Evolutionary conservation across 495 filamentous ascomycete species (phyloP).

Genomic region (Tuber melanosporum): DNA sequence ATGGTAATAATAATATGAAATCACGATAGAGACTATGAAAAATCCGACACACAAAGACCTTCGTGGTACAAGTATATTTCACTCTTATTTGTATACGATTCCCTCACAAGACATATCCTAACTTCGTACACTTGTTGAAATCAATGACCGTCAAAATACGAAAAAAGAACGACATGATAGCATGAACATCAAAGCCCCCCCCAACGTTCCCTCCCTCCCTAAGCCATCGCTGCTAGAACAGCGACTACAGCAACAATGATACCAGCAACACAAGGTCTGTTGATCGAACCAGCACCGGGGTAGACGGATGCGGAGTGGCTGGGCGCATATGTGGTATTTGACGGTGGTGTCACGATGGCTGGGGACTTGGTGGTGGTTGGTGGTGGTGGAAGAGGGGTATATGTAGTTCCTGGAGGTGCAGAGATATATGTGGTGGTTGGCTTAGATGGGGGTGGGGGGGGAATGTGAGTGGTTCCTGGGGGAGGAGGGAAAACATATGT

Average conservation of each 20-base stretch:
- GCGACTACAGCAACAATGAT: not conserved
- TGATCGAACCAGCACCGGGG: not conserved
- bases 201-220: not conserved
- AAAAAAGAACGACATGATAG: not conserved
- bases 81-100: not conserved
- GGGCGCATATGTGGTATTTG: not conserved
- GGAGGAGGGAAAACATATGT: slow-evolving; percentile 5
- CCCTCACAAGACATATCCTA: not conserved
- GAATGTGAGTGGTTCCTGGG: slow-evolving; percentile 6
- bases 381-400: slow-evolving; percentile 7
- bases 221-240: not conserved
- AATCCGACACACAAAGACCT: not conserved
- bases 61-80: not conserved
- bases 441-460: not conserved
- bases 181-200: not conserved
- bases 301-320: not conserved
- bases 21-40: not conserved
- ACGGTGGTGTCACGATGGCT: not conserved
- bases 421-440: not conserved
- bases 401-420: not conserved
- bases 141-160: not conserved
- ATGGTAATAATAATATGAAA: not conserved
- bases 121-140: not conserved
- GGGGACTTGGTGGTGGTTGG: not conserved
- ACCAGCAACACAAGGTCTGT: not conserved